Conservation (phyloP, 768 basidiomycete species). For the Melanogaster broomeanus region DNA sequence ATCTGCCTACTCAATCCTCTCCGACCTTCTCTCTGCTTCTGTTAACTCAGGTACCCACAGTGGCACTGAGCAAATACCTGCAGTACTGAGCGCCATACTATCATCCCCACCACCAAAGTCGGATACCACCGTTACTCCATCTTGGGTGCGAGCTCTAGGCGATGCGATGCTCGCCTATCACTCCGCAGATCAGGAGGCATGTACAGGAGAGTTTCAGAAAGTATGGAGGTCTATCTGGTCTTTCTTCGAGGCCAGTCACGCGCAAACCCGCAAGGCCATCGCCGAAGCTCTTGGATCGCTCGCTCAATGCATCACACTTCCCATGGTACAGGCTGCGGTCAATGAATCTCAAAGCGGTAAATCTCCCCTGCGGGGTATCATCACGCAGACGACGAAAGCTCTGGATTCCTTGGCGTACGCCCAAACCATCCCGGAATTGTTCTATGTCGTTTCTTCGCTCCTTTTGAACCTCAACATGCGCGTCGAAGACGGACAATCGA, state of each 20-base stretch:
- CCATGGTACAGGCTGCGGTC: slow-evolving; percentile 57
- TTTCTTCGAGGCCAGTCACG: slow-evolving; percentile 73
- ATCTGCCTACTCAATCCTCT: slow-evolving; percentile 82
- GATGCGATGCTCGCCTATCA: slow-evolving; percentile 70
- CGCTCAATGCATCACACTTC: slow-evolving; percentile 68
- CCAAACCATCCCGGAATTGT: slow-evolving; percentile 73
- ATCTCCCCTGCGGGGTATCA: slow-evolving; percentile 61
- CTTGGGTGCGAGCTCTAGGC: slow-evolving; percentile 81
- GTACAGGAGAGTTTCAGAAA: slow-evolving; percentile 53
- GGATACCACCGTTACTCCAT: slow-evolving; percentile 66
- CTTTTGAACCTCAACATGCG: slow-evolving; percentile 61
- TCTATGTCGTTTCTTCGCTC: slow-evolving; percentile 73
- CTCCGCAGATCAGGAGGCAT: slow-evolving; percentile 47
- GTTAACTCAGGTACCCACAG: slow-evolving; percentile 50
- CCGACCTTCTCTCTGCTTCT: slow-evolving; percentile 69
- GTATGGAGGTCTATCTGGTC: slow-evolving; percentile 79
- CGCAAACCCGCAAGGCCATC: slow-evolving; percentile 59
- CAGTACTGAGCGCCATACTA: slow-evolving; percentile 68
- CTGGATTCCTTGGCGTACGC: slow-evolving; percentile 75
- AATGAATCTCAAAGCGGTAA: slow-evolving; percentile 45
- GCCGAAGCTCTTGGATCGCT: slow-evolving; percentile 64
- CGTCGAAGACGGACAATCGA: slow-evolving; percentile 38
- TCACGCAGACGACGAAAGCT: slow-evolving; percentile 64
- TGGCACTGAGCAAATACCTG: slow-evolving; percentile 53
- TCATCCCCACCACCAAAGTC: slow-evolving; percentile 68